Base-by-base conservation (phyloP, 176 grass and related monocot species). In the Bothriochloa decipiens region DNA sequence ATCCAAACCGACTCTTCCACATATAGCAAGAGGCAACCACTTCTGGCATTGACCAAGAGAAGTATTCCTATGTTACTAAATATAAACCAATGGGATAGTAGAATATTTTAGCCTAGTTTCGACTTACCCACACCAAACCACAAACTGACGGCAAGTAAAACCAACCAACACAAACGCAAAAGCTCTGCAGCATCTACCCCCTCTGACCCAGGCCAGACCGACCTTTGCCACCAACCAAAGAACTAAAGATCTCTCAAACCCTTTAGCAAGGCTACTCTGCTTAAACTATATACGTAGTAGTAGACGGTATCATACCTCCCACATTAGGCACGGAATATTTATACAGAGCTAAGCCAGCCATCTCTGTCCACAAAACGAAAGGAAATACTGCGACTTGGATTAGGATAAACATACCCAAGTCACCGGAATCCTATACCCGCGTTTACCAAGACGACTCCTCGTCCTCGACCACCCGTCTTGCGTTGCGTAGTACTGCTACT, bases 331-430 rank as follows among this genome's bases (percentile, higher is more conserved):
- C 0, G 33, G 84, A 84, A 78, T 90, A 82, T 86, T 61, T 68
- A 33, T 35, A 27, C 5, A 8, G 9, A 15, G 45, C 14, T 47
- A 29, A 8, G 53, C 67, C n/a, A 8, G 53, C 67, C n/a, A 79
- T 45, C 58, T 46, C 32, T 63, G 55, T 65, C 55, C 37, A 79
- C 63, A 20, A 61, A 11, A 64, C 25, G 25, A 64, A 64, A 15
- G 67, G 74, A 68, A 68, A 47, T 39, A 58, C 83, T 35, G 58
- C 46, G 47, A 50, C 22, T 3, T 70, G 70, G 80, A 55, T 87
- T 80, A 76, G 80, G 80, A 76, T 87, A 90, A 82, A 68, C 75
- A 79, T 74, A 72, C 36, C 36, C 70, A 40, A 65, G 83, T 82
- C 65, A 72, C 22, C 27, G 67, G 28, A 83, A 79, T 79, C 68